Conservation (phyloP, 176 grass and related monocot genomes). For the Eragrostis curvula region DNA sequence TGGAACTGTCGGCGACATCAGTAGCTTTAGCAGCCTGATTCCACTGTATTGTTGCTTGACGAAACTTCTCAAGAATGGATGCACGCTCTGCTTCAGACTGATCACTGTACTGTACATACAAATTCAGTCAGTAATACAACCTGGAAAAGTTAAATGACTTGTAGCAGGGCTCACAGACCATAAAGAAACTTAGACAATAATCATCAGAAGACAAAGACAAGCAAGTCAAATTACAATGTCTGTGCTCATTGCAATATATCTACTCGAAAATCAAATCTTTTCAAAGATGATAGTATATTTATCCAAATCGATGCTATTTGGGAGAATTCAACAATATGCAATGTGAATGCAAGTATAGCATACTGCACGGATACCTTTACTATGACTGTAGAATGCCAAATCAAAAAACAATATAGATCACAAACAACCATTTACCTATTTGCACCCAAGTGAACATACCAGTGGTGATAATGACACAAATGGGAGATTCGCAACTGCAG, state of each 20-base stretch:
- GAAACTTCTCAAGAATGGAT: slow-evolving; percentile 76
- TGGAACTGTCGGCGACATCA: slow-evolving; percentile 36
- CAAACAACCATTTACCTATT: background rate
- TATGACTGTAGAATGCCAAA: background rate
- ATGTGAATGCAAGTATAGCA: background rate
- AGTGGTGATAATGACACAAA: slow-evolving; percentile 71
- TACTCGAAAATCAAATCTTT: background rate
- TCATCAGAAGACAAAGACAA: background rate
- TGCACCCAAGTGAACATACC: slow-evolving; percentile 43
- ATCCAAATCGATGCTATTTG: background rate
- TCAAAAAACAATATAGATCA: background rate
- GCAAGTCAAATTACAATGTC: background rate
- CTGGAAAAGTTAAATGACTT: slow-evolving; percentile 20
- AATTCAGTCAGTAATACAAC: slow-evolving; percentile 16
- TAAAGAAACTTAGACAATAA: background rate
- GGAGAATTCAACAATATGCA: background rate
- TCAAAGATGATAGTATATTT: background rate
- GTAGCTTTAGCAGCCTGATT: slow-evolving; percentile 51
- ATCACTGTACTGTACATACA: slow-evolving; percentile 78
- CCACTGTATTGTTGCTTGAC: slow-evolving; percentile 57
- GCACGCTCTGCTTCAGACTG: slow-evolving; percentile 76
- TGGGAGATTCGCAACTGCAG: slow-evolving; percentile 68
- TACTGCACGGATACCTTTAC: background rate
- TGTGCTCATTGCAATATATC: background rate
- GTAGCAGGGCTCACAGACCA: background rate